Conservation (phyloP, 2,329 filamentous ascomycete genomes). For the Paraconiothyrium brasiliense region DNA sequence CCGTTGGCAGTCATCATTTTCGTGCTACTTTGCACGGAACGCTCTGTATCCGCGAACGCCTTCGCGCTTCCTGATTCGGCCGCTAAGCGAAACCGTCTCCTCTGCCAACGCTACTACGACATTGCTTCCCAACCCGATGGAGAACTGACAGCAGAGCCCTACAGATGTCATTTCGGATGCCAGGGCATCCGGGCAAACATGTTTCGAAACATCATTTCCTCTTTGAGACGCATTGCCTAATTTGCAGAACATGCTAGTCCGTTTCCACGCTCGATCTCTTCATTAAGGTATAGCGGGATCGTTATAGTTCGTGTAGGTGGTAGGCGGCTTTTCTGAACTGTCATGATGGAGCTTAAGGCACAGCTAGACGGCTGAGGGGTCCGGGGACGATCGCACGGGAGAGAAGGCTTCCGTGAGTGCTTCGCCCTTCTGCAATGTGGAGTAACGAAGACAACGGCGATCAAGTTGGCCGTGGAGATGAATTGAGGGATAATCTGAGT, state of each 20-base stretch:
- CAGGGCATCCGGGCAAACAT: conserved; percentile 6
- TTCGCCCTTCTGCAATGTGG: neutral
- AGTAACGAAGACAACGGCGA: neutral
- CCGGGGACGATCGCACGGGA: conserved; percentile 5
- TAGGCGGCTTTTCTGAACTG: neutral
- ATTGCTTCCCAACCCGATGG: neutral
- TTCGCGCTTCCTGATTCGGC: neutral
- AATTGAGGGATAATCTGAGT: no score
- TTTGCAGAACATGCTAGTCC: conserved; percentile 8
- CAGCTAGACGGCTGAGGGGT: neutral
- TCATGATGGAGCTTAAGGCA: neutral
- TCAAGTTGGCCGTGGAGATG: neutral
- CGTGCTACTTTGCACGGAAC: neutral
- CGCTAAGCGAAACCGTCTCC: neutral
- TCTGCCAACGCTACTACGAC: neutral
- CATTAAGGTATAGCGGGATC: conserved; percentile 10
- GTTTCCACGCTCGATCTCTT: conserved; percentile 7
- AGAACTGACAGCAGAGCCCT: neutral
- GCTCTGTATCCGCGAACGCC: conserved; percentile 6
- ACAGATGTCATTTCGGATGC: conserved; percentile 6
- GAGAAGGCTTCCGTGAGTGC: conserved; percentile 1
- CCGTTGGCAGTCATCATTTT: neutral
- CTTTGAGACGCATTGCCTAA: neutral
- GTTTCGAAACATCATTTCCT: conserved; percentile 19
- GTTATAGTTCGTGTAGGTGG: neutral